Percentiles rank a stretch among this genome's conserved stretches.
These are phyloP conservation scores for Evernia prunastri DNA, from an alignment of 495 filamentous ascomycete species.

Conservation along the genomic window DNA sequence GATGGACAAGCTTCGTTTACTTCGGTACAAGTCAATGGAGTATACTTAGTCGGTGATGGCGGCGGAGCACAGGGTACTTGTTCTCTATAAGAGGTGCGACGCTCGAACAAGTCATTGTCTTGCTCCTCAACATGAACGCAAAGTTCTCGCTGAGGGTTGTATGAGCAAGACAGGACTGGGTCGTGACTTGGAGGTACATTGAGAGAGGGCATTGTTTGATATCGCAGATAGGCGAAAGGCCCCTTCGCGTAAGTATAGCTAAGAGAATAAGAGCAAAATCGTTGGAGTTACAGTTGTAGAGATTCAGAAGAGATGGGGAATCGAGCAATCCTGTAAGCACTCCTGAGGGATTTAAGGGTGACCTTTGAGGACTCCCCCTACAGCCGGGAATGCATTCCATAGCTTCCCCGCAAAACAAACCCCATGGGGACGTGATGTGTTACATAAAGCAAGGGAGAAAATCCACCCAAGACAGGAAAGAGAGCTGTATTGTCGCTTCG, in stretches of 20 bases:
- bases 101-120: not conserved
- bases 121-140: not conserved
- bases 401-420: not conserved
- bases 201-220: not conserved
- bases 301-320: not conserved
- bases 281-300: not conserved
- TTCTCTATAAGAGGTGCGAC: not conserved
- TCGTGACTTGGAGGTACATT: not conserved
- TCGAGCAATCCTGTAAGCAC: no score
- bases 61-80: conserved; percentile 4
- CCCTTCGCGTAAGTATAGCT: not conserved
- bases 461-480: not conserved
- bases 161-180: not conserved
- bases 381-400: not conserved
- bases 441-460: not conserved
- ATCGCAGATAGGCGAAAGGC: not conserved
- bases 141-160: not conserved
- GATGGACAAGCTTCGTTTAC: not conserved
- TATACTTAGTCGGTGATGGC: conserved; percentile 1
- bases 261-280: not conserved
- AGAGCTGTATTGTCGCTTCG: not conserved
- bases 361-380: no score
- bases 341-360: no score
- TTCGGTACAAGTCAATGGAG: not conserved
- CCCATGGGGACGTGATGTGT: conserved; percentile 4